Conservation (phyloP, 108 stramenopile species). For the Skeletonema tropicum region DNA sequence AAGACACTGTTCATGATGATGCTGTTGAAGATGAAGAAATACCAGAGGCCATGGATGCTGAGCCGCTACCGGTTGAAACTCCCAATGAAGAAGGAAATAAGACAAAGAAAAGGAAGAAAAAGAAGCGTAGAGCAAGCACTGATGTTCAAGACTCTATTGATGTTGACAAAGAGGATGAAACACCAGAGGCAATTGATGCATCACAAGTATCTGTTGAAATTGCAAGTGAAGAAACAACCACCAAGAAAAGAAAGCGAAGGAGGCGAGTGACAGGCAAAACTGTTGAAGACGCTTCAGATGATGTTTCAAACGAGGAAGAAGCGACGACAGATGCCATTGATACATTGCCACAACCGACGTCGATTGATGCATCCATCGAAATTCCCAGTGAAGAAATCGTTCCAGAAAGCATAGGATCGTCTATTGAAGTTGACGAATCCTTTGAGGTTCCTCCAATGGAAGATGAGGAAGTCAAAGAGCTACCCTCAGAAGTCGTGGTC, state of each 20-base stretch:
- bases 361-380: slow-evolving; percentile 5
- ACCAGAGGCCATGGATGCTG: background rate
- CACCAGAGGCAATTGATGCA: background rate
- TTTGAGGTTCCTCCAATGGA: background rate
- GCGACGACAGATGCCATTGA: background rate
- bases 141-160: background rate
- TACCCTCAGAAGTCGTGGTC: background rate
- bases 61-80: background rate
- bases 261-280: background rate
- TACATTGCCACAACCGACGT: background rate
- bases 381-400: slow-evolving; percentile 14
- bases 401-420: slow-evolving; percentile 8
- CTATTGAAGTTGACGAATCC: slow-evolving; percentile 14
- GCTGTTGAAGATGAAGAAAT: background rate
- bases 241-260: slow-evolving; percentile 18
- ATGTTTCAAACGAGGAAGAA: slow-evolving; percentile 1
- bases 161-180: background rate
- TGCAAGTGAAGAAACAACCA: background rate
- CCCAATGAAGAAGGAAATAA: background rate
- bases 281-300: background rate
- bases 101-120: background rate
- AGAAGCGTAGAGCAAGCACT: background rate
- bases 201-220: background rate
- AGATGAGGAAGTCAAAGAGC: slow-evolving; percentile 4
- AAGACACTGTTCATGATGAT: background rate